These are phyloP conservation scores for Delonix regia DNA, from an alignment of 306 rosid species.

Conservation along the genomic window DNA sequence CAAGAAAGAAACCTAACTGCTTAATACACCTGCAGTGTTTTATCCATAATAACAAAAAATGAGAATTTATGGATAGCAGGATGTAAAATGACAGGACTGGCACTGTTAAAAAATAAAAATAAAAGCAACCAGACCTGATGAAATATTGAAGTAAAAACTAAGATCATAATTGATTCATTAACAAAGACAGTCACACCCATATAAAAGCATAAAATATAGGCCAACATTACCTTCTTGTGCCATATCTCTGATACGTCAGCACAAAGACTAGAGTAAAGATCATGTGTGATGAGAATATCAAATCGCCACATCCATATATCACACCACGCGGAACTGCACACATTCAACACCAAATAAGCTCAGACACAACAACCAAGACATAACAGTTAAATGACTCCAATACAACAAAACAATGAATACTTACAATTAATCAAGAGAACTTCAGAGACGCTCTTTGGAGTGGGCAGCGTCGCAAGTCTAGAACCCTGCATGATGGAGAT, in stretches of 20 bases:
- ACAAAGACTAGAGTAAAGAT: conserved; percentile 90
- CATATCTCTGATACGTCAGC: conserved; percentile 89
- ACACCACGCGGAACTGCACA: conserved; percentile 93
- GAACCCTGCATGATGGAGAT: conserved; percentile 68
- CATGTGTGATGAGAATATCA: conserved; percentile 98
- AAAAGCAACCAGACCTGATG: background rate
- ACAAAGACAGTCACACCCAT: conserved; percentile 57
- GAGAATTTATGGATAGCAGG: background rate
- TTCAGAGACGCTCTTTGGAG: conserved; percentile 68
- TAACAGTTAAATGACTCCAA: conserved; percentile 16
- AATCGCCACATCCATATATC: conserved; percentile 94
- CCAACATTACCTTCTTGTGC: conserved; percentile 68
- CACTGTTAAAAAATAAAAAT: conserved; percentile 8
- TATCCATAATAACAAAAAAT: conserved; percentile 16
- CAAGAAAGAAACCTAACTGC: conserved; percentile 87
- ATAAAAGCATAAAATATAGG: conserved; percentile 36
- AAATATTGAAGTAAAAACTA: background rate
- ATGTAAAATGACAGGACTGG: background rate
- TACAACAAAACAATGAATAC: conserved; percentile 20
- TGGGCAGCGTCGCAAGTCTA: conserved; percentile 81
- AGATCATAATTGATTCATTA: background rate
- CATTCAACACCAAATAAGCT: conserved; percentile 36
- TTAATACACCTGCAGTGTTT: conserved; percentile 61
- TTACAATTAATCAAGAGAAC: conserved; percentile 85
- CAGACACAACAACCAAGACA: background rate